Conservation (phyloP, 768 basidiomycete genomes). For the Cyclocybe aegerita region DNA sequence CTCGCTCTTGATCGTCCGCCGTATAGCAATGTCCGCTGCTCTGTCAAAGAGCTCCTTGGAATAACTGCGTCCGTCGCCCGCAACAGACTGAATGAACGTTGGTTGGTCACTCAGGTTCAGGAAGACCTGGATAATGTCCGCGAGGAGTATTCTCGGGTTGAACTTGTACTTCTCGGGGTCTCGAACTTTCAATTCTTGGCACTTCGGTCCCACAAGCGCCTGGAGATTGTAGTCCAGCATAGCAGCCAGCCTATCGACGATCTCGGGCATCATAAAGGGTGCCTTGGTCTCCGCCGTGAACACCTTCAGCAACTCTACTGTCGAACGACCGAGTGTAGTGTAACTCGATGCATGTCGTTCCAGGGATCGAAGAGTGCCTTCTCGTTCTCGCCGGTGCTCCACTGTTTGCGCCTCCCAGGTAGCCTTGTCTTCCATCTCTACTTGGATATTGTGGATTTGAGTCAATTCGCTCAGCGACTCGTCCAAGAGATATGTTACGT, state of each 20-base stretch:
- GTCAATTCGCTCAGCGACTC: constrained; percentile 88
- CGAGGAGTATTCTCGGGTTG: constrained; percentile 77
- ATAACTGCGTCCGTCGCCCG: constrained; percentile 93
- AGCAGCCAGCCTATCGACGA: constrained; percentile 91
- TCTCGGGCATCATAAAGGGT: constrained; percentile 96
- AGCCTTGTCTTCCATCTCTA: constrained; percentile 75
- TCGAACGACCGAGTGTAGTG: constrained; percentile 82
- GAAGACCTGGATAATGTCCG: constrained; percentile 88
- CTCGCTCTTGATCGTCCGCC: constrained; percentile 68
- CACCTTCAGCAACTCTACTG: constrained; percentile 86
- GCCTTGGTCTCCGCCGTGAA: constrained; percentile 90
- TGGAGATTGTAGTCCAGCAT: constrained; percentile 96
- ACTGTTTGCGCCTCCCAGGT: constrained; percentile 67
- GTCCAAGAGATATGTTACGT: constrained; percentile 97
- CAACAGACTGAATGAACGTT: constrained; percentile 83
- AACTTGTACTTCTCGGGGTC: constrained; percentile 90
- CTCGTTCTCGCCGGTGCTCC: constrained; percentile 83
- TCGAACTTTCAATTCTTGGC: constrained; percentile 80
- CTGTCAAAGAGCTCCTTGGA: constrained; percentile 77
- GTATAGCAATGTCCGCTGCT: constrained; percentile 66
- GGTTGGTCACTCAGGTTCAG: constrained; percentile 80
- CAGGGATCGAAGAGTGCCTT: constrained; percentile 70
- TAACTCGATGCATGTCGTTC: constrained; percentile 87
- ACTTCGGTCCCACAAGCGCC: constrained; percentile 85
- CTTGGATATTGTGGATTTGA: constrained; percentile 85